Conservation (phyloP, 352 stramenopile genomes). For the Peronospora tabacina region DNA sequence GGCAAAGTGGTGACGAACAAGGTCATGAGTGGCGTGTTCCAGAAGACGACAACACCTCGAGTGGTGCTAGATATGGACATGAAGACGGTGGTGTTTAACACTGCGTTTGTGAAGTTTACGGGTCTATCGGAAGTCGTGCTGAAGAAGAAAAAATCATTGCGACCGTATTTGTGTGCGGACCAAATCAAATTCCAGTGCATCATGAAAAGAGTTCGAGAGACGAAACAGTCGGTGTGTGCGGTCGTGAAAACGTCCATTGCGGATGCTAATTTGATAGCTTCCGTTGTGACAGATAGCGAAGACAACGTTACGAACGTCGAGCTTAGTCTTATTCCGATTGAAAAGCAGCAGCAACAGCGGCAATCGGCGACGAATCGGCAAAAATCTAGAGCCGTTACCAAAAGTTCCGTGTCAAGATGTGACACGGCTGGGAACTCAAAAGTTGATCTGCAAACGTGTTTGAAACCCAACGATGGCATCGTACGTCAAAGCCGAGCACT, state of each 20-base stretch:
- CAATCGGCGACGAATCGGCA: neutral
- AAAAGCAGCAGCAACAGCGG: conserved; percentile 3
- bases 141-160: conserved; percentile 55
- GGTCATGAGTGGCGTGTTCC: conserved; percentile 41
- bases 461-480: neutral
- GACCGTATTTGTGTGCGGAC: conserved; percentile 42
- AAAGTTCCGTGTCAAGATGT: neutral
- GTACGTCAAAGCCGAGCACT: neutral
- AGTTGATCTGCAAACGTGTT: neutral
- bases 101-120: conserved; percentile 40
- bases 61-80: conserved; percentile 50
- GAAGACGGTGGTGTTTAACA: conserved; percentile 51
- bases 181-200: conserved; percentile 35
- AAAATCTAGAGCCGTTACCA: neutral
- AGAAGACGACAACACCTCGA: conserved; percentile 50
- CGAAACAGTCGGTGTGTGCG: conserved; percentile 37
- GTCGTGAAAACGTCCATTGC: conserved; percentile 25
- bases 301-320: conserved; percentile 49
- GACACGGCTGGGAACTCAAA: neutral
- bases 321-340: conserved; percentile 48
- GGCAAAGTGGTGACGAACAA: conserved; percentile 19
- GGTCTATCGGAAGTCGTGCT: conserved; percentile 33
- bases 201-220: conserved; percentile 35
- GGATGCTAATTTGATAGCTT: conserved; percentile 39
- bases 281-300: conserved; percentile 39